Base-by-base conservation (phyloP, 2,329 filamentous ascomycete species). In the Arthrobotrys musiformis region DNA sequence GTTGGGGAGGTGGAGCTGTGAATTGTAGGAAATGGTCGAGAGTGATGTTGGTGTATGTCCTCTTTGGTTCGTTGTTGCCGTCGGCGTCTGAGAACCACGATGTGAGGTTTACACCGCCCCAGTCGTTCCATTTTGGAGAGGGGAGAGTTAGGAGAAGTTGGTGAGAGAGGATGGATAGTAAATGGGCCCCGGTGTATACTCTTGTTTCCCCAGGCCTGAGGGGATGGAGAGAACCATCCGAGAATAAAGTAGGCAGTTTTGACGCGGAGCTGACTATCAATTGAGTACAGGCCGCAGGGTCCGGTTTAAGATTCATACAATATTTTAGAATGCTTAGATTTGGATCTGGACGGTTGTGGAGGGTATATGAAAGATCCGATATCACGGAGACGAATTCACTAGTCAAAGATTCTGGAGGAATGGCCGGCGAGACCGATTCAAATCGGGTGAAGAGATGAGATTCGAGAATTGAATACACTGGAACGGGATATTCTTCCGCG, bases 21-120 rank as follows among this genome's bases (percentile, higher is more conserved):
- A 26, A 30, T 44, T 40, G n/a, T 8, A 35, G 35, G 50, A 70
- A 54, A 17, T 52, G 46, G 28, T 76, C 64, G 13, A 76, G 72
- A 7, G 17, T n/a, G 2, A 70, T 70, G 4, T 66, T 64, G 15
- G 46, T 66, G n/a, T 78, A 78, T 26, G 74, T 60, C 6, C 15
- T 35, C 30, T 78, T 78, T 46, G 68, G 68, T 33, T 78, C 67
- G 4, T 28, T 35, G 9, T 17, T 61, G 1, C 74, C 74, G 13
- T 78, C 50, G 9, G 67, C 54, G 26, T 78, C 61, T 24, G 74
- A 78, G 26, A 48, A 72, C 74, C 74, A 78, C 8, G 66, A 63
- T n/a, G 40, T 42, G n/a, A 78, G 68, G 26, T 67, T 72, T 28
- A 78, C 74, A 15, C 74, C 68, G 13, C 74, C 74, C 74, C 74